Conservation (phyloP, 2,329 filamentous ascomycete genomes). For the Aspergillus unguis region DNA sequence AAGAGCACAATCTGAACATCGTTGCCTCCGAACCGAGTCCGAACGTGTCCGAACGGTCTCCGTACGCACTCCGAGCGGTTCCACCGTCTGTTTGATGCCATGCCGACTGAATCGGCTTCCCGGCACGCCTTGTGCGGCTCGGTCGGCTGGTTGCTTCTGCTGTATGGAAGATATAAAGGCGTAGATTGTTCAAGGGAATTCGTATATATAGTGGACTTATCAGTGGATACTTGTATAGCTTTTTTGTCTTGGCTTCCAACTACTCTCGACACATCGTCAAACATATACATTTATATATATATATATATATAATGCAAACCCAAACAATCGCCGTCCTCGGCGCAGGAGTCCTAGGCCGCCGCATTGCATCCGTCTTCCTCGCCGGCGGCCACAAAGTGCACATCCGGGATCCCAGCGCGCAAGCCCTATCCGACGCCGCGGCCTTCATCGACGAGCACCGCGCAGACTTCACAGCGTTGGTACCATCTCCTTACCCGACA, state of each 20-base stretch:
- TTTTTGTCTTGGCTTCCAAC: too few relatives aligned
- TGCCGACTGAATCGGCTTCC: too few relatives aligned
- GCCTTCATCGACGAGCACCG: conserved; percentile 33
- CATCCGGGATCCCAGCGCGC: conserved; percentile 25
- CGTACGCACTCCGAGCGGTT: not conserved
- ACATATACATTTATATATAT: not conserved
- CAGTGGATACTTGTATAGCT: too few relatives aligned
- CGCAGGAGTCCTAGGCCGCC: conserved; percentile 39
- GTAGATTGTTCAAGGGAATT: too few relatives aligned
- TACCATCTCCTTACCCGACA: conserved; percentile 17
- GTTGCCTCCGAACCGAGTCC: not conserved
- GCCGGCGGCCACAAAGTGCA: conserved; percentile 27
- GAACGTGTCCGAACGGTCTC: not conserved
- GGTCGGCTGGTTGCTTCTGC: too few relatives aligned
- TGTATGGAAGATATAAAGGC: too few relatives aligned
- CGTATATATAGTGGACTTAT: too few relatives aligned
- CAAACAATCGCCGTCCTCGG: conserved; percentile 31
- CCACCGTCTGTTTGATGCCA: too few relatives aligned
- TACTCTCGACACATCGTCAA: not conserved
- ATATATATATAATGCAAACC: not conserved
- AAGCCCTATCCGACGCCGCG: conserved; percentile 24
- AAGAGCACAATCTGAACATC: not conserved
- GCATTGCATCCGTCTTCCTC: conserved; percentile 31
- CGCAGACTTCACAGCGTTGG: conserved; percentile 26
- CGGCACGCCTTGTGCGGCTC: too few relatives aligned